Evolutionary conservation across 2,329 filamentous ascomycete species (phyloP).

Genomic region (Neopestalotiopsis sp.): DNA sequence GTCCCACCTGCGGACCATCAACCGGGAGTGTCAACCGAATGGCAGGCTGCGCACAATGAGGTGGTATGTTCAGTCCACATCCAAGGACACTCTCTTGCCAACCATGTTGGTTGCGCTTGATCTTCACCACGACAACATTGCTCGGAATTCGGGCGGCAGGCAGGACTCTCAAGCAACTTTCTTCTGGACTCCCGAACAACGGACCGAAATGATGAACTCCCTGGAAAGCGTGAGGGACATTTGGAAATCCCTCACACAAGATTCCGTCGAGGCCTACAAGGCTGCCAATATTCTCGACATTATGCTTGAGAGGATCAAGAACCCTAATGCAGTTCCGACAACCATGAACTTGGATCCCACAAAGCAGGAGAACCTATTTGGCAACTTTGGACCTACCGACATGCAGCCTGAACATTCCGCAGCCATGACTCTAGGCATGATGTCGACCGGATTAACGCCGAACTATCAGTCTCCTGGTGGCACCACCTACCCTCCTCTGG

Average conservation of each 20-base stretch:
- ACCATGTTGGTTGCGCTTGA: conserved; percentile 86
- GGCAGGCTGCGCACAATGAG: conserved; percentile 76
- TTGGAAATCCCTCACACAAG: conserved; percentile 78
- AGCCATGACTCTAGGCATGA: conserved; percentile 48
- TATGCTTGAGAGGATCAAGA: conserved; percentile 80
- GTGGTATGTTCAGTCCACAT: conserved; percentile 80
- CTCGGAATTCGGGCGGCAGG: conserved; percentile 46
- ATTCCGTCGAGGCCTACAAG: conserved; percentile 90
- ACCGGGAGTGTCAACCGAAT: conserved; percentile 74
- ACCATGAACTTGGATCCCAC: conserved; percentile 19
- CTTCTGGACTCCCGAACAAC: conserved; percentile 64
- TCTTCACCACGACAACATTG: conserved; percentile 71
- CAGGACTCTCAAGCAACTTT: conserved; percentile 51
- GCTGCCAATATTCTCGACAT: conserved; percentile 81
- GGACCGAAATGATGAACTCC: conserved; percentile 76
- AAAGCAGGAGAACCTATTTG: conserved; percentile 33
- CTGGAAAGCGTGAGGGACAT: conserved; percentile 78
- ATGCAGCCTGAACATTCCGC: conserved; percentile 47
- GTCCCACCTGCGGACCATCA: conserved; percentile 75
- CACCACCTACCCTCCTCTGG: conserved; percentile 47
- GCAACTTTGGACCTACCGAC: conserved; percentile 30
- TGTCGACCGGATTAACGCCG: conserved; percentile 44
- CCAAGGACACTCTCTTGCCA: conserved; percentile 84
- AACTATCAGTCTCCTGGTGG: conserved; percentile 45
- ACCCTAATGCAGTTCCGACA: conserved; percentile 37